Percentiles rank a stretch among this genome's conserved stretches.
phyloP scores from a whole-genome alignment of 306 rosid genomes.

The Boehmeria nivea region DNA sequence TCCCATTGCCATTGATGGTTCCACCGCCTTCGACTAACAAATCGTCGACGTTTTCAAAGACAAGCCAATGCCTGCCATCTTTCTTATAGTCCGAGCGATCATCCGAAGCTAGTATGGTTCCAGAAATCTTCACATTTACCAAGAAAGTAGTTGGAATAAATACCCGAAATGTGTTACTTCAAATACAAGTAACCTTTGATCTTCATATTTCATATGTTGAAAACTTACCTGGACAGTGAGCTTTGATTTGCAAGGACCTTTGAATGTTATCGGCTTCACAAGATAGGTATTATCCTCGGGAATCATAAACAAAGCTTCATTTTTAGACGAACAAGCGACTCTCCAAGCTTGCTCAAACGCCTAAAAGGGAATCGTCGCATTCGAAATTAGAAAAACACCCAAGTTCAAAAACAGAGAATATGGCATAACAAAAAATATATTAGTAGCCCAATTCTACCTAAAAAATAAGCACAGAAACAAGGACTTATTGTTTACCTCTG shows the following conservation, averaged over 20 bases:
- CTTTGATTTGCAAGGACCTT: constrained; percentile 67
- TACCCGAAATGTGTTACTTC: neutral
- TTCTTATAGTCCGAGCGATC: constrained; percentile 47
- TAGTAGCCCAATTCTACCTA: neutral
- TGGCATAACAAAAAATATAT: no score
- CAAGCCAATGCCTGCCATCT: constrained; percentile 49
- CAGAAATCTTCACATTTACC: constrained; percentile 37
- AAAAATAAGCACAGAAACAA: neutral
- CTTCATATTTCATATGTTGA: neutral
- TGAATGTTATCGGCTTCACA: constrained; percentile 55
- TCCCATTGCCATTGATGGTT: constrained; percentile 65
- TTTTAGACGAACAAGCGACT: constrained; percentile 43
- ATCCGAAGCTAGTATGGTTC: constrained; percentile 55
- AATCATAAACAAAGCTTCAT: constrained; percentile 34
- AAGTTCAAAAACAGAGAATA: no score
- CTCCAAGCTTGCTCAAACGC: constrained; percentile 74
- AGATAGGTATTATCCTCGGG: constrained; percentile 32
- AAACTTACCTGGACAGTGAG: constrained; percentile 41
- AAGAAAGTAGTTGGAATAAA: neutral
- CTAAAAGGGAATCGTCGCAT: constrained; percentile 16
- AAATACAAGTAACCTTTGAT: neutral
- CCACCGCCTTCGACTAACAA: constrained; percentile 55
- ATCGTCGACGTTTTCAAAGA: constrained; percentile 30
- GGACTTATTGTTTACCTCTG: constrained; percentile 33
- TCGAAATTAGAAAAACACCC: no score